These are phyloP conservation scores for Mortierella sp. DNA, from an alignment of 371 early-diverging fungal species.

Conservation along the genomic window DNA sequence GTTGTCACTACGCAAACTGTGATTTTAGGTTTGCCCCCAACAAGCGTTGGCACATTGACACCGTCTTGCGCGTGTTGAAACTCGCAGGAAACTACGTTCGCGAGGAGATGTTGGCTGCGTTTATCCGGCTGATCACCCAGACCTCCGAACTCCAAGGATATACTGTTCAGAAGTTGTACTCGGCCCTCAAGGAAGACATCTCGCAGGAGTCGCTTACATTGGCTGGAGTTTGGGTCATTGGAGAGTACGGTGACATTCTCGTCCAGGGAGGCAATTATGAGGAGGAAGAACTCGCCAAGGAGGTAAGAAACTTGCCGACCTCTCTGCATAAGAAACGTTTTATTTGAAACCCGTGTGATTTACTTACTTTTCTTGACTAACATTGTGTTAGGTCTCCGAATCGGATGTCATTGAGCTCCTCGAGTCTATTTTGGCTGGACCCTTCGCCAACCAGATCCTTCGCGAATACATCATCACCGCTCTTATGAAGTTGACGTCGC, in stretches of 20 bases:
- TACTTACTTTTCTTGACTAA: too few species aligned
- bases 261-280: conserved; percentile 76
- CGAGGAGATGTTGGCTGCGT: conserved; percentile 80
- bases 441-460: conserved; percentile 82
- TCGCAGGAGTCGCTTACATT: conserved; percentile 93
- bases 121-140: conserved; percentile 80
- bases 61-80: conserved; percentile 90
- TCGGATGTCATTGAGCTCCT: conserved; percentile 81
- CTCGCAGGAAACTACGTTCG: conserved; percentile 82
- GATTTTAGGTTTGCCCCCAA: conserved; percentile 81
- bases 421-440: conserved; percentile 81
- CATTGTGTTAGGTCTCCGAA: conserved; percentile 70
- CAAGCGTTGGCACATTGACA: conserved; percentile 97
- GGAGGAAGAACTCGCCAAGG: conserved; percentile 75
- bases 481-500: conserved; percentile 89
- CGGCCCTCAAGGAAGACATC: conserved; percentile 84
- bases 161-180: conserved; percentile 88
- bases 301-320: conserved; percentile 54
- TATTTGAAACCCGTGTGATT: neutral
- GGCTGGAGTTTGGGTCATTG: conserved; percentile 95
- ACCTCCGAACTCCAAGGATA: conserved; percentile 88
- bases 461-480: conserved; percentile 91
- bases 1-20: neutral
- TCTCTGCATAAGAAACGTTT: neutral
- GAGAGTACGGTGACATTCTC: conserved; percentile 97